Evolutionary conservation across 352 stramenopile genomes (phyloP).

Genomic region (Pythium periplocum): DNA sequence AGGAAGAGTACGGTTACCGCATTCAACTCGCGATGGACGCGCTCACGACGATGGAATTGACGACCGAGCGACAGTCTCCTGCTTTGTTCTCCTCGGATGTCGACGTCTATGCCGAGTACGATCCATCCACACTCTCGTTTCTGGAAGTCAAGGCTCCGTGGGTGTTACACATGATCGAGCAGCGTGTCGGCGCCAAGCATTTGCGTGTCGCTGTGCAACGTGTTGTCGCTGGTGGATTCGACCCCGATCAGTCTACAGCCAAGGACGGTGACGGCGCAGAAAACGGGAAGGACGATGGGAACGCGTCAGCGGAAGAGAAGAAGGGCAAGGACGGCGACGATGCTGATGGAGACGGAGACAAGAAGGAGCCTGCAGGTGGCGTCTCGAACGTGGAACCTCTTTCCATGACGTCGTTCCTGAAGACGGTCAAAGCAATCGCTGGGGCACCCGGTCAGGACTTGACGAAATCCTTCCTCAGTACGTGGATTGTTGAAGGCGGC

Average conservation of each 20-base stretch:
- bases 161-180: constrained; percentile 86
- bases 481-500: constrained; percentile 75
- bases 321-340: constrained; percentile 7
- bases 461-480: constrained; percentile 74
- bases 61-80: constrained; percentile 51
- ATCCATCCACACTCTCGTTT: constrained; percentile 62
- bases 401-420: constrained; percentile 73
- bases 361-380: too few relatives aligned
- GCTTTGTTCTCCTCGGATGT: constrained; percentile 70
- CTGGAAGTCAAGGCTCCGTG: constrained; percentile 78
- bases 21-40: constrained; percentile 84
- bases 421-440: constrained; percentile 78
- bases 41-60: constrained; percentile 80
- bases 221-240: constrained; percentile 42
- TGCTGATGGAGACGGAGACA: too few relatives aligned
- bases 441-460: constrained; percentile 69
- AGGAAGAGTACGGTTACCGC: constrained; percentile 83
- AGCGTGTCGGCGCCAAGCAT: constrained; percentile 70
- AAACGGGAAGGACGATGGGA: constrained; percentile 21
- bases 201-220: constrained; percentile 73
- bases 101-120: constrained; percentile 82
- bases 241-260: constrained; percentile 6
- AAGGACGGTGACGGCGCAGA: constrained; percentile 19
- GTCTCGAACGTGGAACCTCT: constrained; percentile 32
- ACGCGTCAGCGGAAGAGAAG: constrained; percentile 16